Conservation (phyloP, 495 filamentous ascomycete species). For the Penicillium manginii region DNA sequence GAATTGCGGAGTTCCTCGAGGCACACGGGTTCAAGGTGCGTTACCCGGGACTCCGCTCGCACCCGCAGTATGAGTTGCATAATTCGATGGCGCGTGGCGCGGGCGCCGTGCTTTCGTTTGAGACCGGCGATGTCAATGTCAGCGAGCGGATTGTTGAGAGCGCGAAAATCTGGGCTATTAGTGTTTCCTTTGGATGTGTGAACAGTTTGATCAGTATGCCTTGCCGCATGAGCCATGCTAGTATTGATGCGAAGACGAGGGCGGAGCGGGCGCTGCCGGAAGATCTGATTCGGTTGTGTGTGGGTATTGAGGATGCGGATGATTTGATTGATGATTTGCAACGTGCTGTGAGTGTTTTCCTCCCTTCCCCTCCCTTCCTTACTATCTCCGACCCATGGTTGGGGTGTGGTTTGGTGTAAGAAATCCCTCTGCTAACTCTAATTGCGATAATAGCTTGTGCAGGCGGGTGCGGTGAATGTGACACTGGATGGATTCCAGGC, state of each 20-base stretch:
- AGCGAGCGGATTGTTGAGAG: slow-evolving; percentile 94
- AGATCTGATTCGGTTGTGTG: slow-evolving; percentile 92
- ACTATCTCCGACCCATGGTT: no score
- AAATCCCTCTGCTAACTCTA: slow-evolving; percentile 21
- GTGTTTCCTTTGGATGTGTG: slow-evolving; percentile 95
- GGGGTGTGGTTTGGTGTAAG: background rate
- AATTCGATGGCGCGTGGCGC: slow-evolving; percentile 92
- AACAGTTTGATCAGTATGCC: slow-evolving; percentile 99
- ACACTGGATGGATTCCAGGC: slow-evolving; percentile 77
- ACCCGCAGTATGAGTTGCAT: slow-evolving; percentile 95
- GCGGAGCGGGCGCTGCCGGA: slow-evolving; percentile 90
- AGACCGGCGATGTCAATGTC: slow-evolving; percentile 81
- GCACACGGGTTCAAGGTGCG: slow-evolving; percentile 89
- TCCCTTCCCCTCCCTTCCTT: background rate
- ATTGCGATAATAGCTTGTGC: slow-evolving; percentile 67
- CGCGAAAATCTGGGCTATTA: slow-evolving; percentile 89
- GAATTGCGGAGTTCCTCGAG: slow-evolving; percentile 91
- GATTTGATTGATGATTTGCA: slow-evolving; percentile 93
- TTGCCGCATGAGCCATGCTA: slow-evolving; percentile 98
- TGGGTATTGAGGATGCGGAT: slow-evolving; percentile 92
- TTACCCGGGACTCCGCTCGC: slow-evolving; percentile 89
- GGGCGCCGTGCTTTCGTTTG: slow-evolving; percentile 92
- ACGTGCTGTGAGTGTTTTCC: slow-evolving; percentile 72
- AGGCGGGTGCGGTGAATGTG: slow-evolving; percentile 89
- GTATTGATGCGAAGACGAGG: slow-evolving; percentile 93